These are phyloP conservation scores for Apiospora marii DNA, from an alignment of 2,329 filamentous ascomycete genomes.

Conservation along the genomic window DNA sequence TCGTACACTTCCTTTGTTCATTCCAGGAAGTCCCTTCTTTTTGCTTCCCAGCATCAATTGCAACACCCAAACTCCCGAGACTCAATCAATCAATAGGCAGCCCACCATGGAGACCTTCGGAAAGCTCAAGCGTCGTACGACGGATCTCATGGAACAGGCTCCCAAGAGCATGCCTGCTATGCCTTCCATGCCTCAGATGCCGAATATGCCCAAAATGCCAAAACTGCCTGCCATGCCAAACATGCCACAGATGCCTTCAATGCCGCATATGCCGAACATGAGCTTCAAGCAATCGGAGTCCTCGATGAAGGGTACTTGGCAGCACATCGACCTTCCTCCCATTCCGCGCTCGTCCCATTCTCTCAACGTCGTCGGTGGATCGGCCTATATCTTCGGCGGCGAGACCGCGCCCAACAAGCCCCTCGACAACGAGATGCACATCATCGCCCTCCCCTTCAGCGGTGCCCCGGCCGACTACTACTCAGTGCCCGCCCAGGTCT, in stretches of 20 bases:
- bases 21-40: background rate
- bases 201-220: conserved; percentile 38
- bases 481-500: conserved; percentile 57
- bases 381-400: conserved; percentile 77
- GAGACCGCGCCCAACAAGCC: conserved; percentile 72
- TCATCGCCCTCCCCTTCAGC: conserved; percentile 67
- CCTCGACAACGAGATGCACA: conserved; percentile 76
- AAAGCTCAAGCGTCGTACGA: conserved; percentile 62
- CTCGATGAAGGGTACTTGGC: conserved; percentile 64
- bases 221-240: conserved; percentile 34
- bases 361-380: conserved; percentile 65
- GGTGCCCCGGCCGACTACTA: conserved; percentile 67
- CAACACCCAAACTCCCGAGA: background rate
- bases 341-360: conserved; percentile 79
- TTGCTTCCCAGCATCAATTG: background rate
- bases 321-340: conserved; percentile 60
- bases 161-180: conserved; percentile 50
- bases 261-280: conserved; percentile 32
- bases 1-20: background rate
- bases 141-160: conserved; percentile 59
- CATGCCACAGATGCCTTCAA: conserved; percentile 27
- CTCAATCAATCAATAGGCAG: background rate
- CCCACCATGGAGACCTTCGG: conserved; percentile 59
- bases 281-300: conserved; percentile 31
- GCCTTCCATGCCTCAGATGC: conserved; percentile 37